Percentiles rank a stretch among this genome's conserved stretches.
Evolutionary conservation across 768 basidiomycete genomes (phyloP).

Genomic region (Boletus barrowsii): DNA sequence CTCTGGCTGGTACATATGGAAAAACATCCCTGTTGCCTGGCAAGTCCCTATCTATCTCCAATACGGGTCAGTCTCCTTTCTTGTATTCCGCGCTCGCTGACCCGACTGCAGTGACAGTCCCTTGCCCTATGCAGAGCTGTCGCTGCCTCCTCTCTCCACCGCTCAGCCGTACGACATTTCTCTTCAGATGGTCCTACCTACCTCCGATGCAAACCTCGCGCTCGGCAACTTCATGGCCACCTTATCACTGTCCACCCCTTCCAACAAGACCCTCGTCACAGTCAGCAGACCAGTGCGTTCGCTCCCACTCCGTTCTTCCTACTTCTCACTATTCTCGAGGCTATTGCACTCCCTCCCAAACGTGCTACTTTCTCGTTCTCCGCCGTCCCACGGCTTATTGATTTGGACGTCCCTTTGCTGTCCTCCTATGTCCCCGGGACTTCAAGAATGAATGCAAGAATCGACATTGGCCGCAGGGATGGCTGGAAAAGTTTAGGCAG

Average conservation of each 20-base stretch:
- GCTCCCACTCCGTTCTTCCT: not conserved
- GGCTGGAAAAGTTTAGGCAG: conserved; percentile 66
- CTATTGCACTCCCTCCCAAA: conserved; percentile 49
- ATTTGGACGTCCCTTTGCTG: conserved; percentile 58
- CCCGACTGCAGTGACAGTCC: conserved; percentile 50
- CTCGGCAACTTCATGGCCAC: conserved; percentile 86
- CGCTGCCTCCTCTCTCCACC: conserved; percentile 49
- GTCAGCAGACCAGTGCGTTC: conserved; percentile 64
- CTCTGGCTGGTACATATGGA: conserved; percentile 77
- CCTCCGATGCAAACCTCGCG: conserved; percentile 60
- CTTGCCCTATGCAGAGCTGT: conserved; percentile 58
- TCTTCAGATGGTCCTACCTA: conserved; percentile 62
- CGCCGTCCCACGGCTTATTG: conserved; percentile 38
- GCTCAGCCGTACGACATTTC: conserved; percentile 76
- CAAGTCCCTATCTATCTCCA: conserved; percentile 65
- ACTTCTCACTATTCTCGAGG: conserved; percentile 38
- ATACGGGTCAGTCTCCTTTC: conserved; percentile 61
- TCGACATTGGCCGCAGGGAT: conserved; percentile 75
- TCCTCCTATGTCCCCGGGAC: conserved; percentile 48
- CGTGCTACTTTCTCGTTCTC: conserved; percentile 35
- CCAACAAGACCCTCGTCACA: conserved; percentile 60
- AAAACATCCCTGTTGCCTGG: conserved; percentile 68
- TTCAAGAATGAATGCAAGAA: conserved; percentile 48
- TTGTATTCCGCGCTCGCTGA: not conserved
- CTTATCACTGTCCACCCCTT: conserved; percentile 53